phyloP scores from a whole-genome alignment of 140 eudicot species.

The Cichorium intybus region DNA sequence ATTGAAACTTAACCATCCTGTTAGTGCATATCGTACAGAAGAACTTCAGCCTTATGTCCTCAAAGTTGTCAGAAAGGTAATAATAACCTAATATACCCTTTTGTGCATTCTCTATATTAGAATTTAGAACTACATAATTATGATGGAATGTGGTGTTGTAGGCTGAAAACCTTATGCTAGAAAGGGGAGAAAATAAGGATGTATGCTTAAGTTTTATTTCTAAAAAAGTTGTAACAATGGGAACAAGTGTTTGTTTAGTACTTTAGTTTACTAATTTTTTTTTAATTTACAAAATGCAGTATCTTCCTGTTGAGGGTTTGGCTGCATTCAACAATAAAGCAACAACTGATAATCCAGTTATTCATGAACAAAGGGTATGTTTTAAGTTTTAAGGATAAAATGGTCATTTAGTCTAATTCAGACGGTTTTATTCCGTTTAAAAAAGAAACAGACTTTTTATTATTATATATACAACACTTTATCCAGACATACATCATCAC shows the following conservation, averaged over 20 bases:
- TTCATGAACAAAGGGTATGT: conserved; percentile 53
- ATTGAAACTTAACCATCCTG: conserved; percentile 93
- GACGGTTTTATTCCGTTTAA: conserved; percentile 1
- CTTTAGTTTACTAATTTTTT: too few relatives aligned
- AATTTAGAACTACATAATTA: neutral
- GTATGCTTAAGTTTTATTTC: conserved; percentile 28
- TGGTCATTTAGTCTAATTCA: too few relatives aligned
- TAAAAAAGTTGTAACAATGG: neutral
- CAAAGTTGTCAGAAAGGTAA: conserved; percentile 93
- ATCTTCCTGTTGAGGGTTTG: conserved; percentile 79
- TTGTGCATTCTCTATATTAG: too few relatives aligned
- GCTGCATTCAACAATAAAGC: conserved; percentile 75
- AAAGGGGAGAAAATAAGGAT: conserved; percentile 97
- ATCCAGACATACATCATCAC: too few relatives aligned
- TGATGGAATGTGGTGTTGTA: conserved; percentile 26
- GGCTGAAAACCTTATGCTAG: conserved; percentile 96
- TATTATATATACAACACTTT: too few relatives aligned
- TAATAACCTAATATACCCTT: too few relatives aligned
- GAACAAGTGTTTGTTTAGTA: conserved; percentile 3
- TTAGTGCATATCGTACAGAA: conserved; percentile 97
- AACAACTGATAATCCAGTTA: conserved; percentile 55
- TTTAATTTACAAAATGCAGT: conserved; percentile 35
- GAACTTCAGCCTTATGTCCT: conserved; percentile 97
- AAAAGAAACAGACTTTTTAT: too few relatives aligned
- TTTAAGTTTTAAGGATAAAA: too few relatives aligned